Conservation (phyloP, 345 rosid genomes). For the Durio zibethinus region DNA sequence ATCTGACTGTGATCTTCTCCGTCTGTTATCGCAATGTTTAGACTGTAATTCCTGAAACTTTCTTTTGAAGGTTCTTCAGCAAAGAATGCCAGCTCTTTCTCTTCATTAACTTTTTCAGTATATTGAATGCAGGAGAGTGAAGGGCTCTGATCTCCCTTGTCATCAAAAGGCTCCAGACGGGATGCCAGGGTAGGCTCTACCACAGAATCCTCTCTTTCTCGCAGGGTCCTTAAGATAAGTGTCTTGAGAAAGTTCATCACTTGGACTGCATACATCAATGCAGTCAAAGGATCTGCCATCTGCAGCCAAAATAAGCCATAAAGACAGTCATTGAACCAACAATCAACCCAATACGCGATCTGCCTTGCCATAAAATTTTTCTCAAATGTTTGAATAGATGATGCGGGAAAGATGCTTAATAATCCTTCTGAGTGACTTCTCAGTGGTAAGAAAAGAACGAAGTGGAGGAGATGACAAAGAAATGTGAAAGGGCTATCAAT, state of each 20-base stretch:
- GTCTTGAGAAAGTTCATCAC: conserved; percentile 98
- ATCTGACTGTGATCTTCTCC: conserved; percentile 19
- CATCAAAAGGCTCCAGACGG: conserved; percentile 57
- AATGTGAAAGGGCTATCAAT: neutral
- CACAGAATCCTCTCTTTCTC: conserved; percentile 61
- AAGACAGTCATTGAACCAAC: neutral
- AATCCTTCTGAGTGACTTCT: neutral
- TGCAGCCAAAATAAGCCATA: conserved; percentile 31
- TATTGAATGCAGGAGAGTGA: conserved; percentile 32
- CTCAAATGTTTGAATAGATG: neutral
- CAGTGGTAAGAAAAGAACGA: neutral
- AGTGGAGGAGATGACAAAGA: neutral
- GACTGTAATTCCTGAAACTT: conserved; percentile 22
- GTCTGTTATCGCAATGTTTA: conserved; percentile 26
- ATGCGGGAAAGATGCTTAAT: neutral
- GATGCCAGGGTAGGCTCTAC: conserved; percentile 41
- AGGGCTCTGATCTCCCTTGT: conserved; percentile 59
- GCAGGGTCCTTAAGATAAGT: conserved; percentile 52
- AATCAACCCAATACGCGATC: neutral
- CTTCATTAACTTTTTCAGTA: conserved; percentile 35
- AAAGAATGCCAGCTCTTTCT: conserved; percentile 29
- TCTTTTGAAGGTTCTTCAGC: conserved; percentile 40
- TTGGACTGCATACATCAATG: conserved; percentile 89
- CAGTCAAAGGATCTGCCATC: conserved; percentile 98
- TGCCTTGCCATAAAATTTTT: neutral